phyloP scores from a whole-genome alignment of 495 filamentous ascomycete species.

The Penicillium ochrochloron region DNA sequence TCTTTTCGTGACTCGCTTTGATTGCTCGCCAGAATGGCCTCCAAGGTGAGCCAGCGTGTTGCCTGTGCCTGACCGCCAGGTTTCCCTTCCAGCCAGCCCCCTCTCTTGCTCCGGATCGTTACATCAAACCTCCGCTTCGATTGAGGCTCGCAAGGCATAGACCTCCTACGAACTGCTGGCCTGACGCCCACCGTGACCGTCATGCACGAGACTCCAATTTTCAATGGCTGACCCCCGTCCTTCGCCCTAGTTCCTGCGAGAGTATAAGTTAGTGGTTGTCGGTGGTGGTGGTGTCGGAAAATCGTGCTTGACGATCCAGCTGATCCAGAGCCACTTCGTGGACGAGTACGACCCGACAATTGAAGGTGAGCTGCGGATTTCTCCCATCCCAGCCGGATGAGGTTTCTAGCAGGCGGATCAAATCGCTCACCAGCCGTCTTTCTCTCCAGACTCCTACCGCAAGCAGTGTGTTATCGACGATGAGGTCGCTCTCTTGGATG shows the following conservation, averaged over 20 bases:
- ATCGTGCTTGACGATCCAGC: conserved; percentile 98
- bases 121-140: background rate
- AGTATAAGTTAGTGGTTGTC: conserved; percentile 98
- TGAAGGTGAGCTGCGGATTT: conserved; percentile 71
- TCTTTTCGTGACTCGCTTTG: background rate
- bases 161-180: background rate
- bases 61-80: conserved; percentile 14
- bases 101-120: background rate
- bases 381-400: background rate
- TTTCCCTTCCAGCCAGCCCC: background rate
- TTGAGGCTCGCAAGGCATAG: background rate
- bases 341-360: conserved; percentile 99
- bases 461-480: conserved; percentile 99
- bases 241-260: conserved; percentile 78
- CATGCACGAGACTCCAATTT: background rate
- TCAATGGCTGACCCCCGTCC: conserved; percentile 23
- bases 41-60: conserved; percentile 31
- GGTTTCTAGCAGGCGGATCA: conserved; percentile 14
- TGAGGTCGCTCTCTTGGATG: conserved; percentile 94
- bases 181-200: background rate
- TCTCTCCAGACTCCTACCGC: conserved; percentile 86
- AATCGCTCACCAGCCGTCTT: conserved; percentile 26
- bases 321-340: conserved; percentile 98
- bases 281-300: conserved; percentile 98
- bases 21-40: conserved; percentile 31